Base-by-base conservation (phyloP, 345 rosid genomes). In the Citrus trifoliata region DNA sequence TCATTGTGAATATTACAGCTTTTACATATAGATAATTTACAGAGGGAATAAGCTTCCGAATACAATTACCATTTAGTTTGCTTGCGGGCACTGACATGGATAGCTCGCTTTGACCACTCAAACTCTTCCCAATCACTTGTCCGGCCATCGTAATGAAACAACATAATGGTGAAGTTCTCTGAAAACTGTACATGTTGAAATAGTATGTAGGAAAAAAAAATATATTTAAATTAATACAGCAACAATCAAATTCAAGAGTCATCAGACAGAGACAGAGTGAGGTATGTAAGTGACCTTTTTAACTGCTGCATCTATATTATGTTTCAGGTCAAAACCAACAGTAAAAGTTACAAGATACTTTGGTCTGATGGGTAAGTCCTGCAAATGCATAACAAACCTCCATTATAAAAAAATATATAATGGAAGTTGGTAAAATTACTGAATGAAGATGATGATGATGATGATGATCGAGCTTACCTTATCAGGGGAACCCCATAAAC, bases 71-170 rank as follows among this genome's bases (percentile, higher is more conserved):
- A 96, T 86, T 96, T 96, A 5, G 97, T 90, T 88, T 96, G 99
- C 87, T 88, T 94, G 21, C 37, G 79, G 63, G 71, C 95, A 83
- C 97, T 94, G 84, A 94, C 92, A 78, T 96, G 99, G 85, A 96
- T 89, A 48, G 95, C 97, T 83, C 89, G 87, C 83, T 85, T 94
- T 73, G 99, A 93, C 99, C 99, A 96, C 78, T 91, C 99, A 82
- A 88, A 94, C 72, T 93, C 97, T 51, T 89, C 94, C 99, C 98
- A 94, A 78, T 93, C 97, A 63, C 86, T 90, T 53, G 90, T 83
- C 55, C 89, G 89, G 10, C 97, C 95, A 76, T 96, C 99, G 22
- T 96, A 96, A 86, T 94, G 99, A 84, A 96, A 96, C 86, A 96
- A 71, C 87, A 96, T 24, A 67, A 96, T 88, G 78, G 97, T 88